Base-by-base conservation (phyloP, 768 basidiomycete species). In the Macrocybe gigantea region DNA sequence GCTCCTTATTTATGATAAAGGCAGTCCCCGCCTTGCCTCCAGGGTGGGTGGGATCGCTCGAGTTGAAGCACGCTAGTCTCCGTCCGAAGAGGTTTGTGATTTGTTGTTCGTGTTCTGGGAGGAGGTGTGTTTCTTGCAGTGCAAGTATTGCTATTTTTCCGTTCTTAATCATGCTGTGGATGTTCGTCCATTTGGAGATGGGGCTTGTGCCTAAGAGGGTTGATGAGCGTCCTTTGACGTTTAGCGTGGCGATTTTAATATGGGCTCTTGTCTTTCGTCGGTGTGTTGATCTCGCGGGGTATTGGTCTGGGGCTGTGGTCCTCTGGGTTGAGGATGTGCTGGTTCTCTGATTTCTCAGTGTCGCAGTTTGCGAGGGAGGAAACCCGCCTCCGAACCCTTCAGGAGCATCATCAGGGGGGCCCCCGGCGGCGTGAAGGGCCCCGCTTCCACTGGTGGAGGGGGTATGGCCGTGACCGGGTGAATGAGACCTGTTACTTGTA, bases 51-150 rank as follows among this genome's bases (percentile, higher is more conserved):
- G 46, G 39, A 41, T 62, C 50, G 5, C 14, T 33, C 1, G 57
- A 59, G 34, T 45, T 49, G 0, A 59, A 10, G 6, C 67, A 55
- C 6, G 56, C 38, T 0, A 67, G 41, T 10, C 51, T 13, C 14
- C 49, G 45, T 0, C 48, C 44, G 5, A 53, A 54, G 0, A 50
- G 31, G 1, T 35, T 36, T 10, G 52, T 10, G 0, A 63, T 39
- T 22, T 50, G 11, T 2, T 40, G n/a, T 12, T 9, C 7, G 30
- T 45, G 13, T 35, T 57, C 51, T 0, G 41, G 40, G 7, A 51
- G 50, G 2, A 72, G 52, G 56, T 70, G 68, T 0, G 65, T 59
- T 53, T 72, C 68, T 31, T 62, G 60, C 0, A 68, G 14, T 1
- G 55, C 47, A 2, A 69, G 46, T 0, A 70, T 51, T 10, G 52